phyloP scores from a whole-genome alignment of 805 yeast species.

The Hanseniaspora valbyensis region DNA sequence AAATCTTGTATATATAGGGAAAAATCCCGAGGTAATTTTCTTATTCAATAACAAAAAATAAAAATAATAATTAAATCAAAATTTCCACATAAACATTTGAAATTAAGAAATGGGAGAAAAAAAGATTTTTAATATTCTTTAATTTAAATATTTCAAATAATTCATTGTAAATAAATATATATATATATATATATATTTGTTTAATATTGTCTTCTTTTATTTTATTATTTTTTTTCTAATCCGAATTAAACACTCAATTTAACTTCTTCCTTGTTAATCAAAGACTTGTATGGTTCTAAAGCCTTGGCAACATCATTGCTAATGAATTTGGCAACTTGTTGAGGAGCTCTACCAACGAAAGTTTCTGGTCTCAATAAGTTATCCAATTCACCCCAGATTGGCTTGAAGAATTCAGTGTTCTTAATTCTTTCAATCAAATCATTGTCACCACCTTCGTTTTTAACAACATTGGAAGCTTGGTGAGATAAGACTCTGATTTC shows the following conservation, averaged over 20 bases:
- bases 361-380: conserved; percentile 78
- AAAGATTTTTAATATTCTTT: too few relatives aligned
- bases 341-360: conserved; percentile 96
- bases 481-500: conserved; percentile 92
- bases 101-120: too few relatives aligned
- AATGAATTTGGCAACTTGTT: conserved; percentile 91
- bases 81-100: too few relatives aligned
- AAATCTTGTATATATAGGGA: too few relatives aligned
- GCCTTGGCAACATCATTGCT: conserved; percentile 76
- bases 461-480: conserved; percentile 93
- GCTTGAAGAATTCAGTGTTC: conserved; percentile 69
- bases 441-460: conserved; percentile 97
- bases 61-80: too few relatives aligned
- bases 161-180: neutral
- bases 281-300: conserved; percentile 50
- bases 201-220: too few relatives aligned
- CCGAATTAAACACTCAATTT: conserved; percentile 58
- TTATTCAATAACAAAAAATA: too few relatives aligned
- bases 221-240: too few relatives aligned
- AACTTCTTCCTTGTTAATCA: conserved; percentile 56
- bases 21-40: too few relatives aligned
- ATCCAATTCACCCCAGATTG: conserved; percentile 79
- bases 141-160: too few relatives aligned
- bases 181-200: neutral
- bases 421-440: conserved; percentile 84